Base-by-base conservation (phyloP, 176 grass and related monocot species). In the Stipa capillata region DNA sequence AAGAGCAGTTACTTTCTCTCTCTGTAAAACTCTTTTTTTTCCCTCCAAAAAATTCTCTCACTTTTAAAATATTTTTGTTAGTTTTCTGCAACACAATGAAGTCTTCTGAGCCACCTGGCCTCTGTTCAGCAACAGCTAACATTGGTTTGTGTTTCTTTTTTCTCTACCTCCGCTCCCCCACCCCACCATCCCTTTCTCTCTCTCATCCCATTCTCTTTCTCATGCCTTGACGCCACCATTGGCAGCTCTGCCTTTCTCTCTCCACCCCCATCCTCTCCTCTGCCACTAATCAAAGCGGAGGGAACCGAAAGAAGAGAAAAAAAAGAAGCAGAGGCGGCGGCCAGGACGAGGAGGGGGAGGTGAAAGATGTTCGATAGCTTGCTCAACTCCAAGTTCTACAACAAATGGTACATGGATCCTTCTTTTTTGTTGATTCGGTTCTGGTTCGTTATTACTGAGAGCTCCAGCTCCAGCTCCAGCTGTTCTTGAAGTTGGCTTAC, bases 331-430 rank as follows among this genome's bases (percentile, higher is more conserved):
- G n/a, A n/a, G 65, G 61, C 12, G 42, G 29, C 13, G 37, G 50
- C 5, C 4, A n/a, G n/a, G n/a, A n/a, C n/a, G n/a, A n/a, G n/a
- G 8, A 33, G 58, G 21, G 5, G 62, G 76, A 63, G 18, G 50
- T 15, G 81, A 47, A 85, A 88, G 77, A 98, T 98, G 95, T 88
- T 98, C 44, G 87, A 85, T 39, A 63, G 77, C 75, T 43, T 98
- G 67, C 79, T 94, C 17, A 87, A 91, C 73, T 88, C 92, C 76
- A 94, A 92, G 84, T 98, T 98, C 77, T 82, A 90, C 73, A 92
- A 85, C 79, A 94, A 87, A 85, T 98, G 95, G 95, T 98, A 80
- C 24, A 1, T 4, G 1, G 20, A 42, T 28, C 13, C n/a, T n/a
- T n/a, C n/a, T n/a, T 42, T 56, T 45, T 18, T 27, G 37, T 52